A percentile compares a stretch with the other conserved stretches of the same genome.
Evolutionary conservation across 345 rosid species (phyloP).

Genomic region (Stellera chamaejasme): DNA sequence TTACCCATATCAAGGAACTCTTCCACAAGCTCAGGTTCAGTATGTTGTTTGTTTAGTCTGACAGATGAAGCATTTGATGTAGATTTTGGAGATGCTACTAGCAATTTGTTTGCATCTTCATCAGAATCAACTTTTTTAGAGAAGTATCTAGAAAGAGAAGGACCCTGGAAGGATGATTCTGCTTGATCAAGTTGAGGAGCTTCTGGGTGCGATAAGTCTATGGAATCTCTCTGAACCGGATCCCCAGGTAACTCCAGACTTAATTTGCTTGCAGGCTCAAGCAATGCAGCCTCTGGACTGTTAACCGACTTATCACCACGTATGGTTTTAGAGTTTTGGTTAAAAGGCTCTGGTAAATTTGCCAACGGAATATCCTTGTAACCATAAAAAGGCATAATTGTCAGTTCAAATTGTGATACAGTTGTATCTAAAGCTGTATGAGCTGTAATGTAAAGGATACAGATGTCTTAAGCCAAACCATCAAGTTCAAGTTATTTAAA

Average conservation of each 20-base stretch:
- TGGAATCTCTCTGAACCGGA: conserved; percentile 7
- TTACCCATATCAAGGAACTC: not conserved
- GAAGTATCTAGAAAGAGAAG: conserved; percentile 24
- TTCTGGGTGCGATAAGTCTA: conserved; percentile 6
- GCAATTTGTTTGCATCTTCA: conserved; percentile 10
- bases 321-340: conserved; percentile 10
- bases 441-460: no score
- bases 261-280: conserved; percentile 1
- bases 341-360: conserved; percentile 25
- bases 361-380: conserved; percentile 36
- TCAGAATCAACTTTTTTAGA: conserved; percentile 17
- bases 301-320: not conserved
- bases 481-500: no score
- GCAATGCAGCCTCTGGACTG: conserved; percentile 1
- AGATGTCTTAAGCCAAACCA: no score
- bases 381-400: not conserved
- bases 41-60: conserved; percentile 8
- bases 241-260: conserved; percentile 7
- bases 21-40: conserved; percentile 1
- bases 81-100: conserved; percentile 11
- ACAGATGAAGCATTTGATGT: conserved; percentile 5
- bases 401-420: not conserved
- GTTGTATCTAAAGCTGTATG: no score
- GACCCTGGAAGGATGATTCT: conserved; percentile 14
- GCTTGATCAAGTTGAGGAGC: conserved; percentile 10